Conservation (phyloP, 1,284 basidiomycete genomes). For the Ganoderma meredithae region DNA sequence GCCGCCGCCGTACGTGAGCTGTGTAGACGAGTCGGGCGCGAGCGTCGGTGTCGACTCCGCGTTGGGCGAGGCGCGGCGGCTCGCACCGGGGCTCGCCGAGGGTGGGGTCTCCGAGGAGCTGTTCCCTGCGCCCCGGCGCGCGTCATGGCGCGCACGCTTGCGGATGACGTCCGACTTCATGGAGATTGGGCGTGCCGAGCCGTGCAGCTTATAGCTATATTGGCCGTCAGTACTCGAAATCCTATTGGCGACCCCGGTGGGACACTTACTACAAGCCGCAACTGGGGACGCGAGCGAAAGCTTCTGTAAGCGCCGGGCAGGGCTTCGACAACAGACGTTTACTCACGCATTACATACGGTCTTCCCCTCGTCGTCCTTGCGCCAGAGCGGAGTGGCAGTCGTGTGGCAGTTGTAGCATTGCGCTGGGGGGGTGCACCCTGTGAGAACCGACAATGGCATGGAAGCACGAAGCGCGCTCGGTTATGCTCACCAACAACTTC, state of each 20-base stretch:
- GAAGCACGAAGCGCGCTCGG: conserved; percentile 13
- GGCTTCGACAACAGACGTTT: conserved; percentile 19
- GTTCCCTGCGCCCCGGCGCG: conserved; percentile 55
- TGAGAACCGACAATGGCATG: conserved; percentile 24
- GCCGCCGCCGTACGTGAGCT: conserved; percentile 56
- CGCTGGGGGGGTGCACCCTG: conserved; percentile 49
- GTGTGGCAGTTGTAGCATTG: conserved; percentile 92
- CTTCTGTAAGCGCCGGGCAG: conserved; percentile 30
- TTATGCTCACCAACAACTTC: conserved; percentile 45
- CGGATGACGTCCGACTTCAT: conserved; percentile 89
- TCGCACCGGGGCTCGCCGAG: conserved; percentile 75
- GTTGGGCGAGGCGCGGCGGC: conserved; percentile 73
- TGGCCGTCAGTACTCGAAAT: conserved; percentile 26
- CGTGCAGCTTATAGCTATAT: conserved; percentile 77
- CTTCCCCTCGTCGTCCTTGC: conserved; percentile 91
- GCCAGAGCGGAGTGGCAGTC: conserved; percentile 89
- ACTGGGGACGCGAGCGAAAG: conserved; percentile 36
- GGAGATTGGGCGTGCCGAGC: conserved; percentile 80
- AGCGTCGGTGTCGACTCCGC: conserved; percentile 67
- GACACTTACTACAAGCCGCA: conserved; percentile 61
- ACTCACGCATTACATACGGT: conserved; percentile 90
- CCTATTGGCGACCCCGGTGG: conserved; percentile 18
- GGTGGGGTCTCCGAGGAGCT: conserved; percentile 59
- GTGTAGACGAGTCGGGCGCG: conserved; percentile 69
- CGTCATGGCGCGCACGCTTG: conserved; percentile 81